Evolutionary conservation across 768 basidiomycete species (phyloP).

Genomic region (Collybia mongolica): DNA sequence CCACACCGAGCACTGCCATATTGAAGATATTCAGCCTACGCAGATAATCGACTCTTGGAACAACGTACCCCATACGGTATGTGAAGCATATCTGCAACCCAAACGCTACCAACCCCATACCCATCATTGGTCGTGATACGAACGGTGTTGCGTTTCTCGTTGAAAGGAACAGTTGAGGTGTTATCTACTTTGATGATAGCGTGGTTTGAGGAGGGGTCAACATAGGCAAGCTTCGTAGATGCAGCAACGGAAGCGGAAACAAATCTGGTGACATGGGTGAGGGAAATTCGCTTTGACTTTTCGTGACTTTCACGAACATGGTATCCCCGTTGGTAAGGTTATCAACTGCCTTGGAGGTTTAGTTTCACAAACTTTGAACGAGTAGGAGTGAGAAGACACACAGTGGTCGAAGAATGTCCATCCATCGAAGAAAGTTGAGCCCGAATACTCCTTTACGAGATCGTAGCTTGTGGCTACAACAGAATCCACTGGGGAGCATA

Average conservation of each 20-base stretch:
- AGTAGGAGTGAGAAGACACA: slow-evolving; percentile 24
- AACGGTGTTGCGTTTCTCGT: slow-evolving; percentile 65
- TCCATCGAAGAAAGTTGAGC: slow-evolving; percentile 61
- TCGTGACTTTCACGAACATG: slow-evolving; percentile 29
- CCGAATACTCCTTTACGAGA: slow-evolving; percentile 55
- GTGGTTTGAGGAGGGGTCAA: slow-evolving; percentile 62
- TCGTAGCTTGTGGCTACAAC: slow-evolving; percentile 34
- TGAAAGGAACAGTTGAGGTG: slow-evolving; percentile 46
- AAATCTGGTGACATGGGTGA: slow-evolving; percentile 33
- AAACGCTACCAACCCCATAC: slow-evolving; percentile 59
- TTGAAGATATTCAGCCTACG: background rate
- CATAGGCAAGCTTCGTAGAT: slow-evolving; percentile 54
- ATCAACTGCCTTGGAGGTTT: slow-evolving; percentile 43
- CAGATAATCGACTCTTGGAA: background rate
- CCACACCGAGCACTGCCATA: slow-evolving; percentile 65
- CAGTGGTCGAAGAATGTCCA: slow-evolving; percentile 67
- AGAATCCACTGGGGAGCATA: background rate
- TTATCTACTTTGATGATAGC: slow-evolving; percentile 82
- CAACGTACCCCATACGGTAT: slow-evolving; percentile 58
- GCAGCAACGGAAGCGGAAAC: slow-evolving; percentile 45
- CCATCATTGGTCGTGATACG: slow-evolving; percentile 58
- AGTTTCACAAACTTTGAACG: slow-evolving; percentile 1
- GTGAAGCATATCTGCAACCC: slow-evolving; percentile 65
- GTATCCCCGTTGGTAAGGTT: slow-evolving; percentile 70
- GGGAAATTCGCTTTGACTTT: background rate